A percentile compares a stretch with the other conserved stretches of the same genome.
Evolutionary conservation across 1,139 yeast genomes (phyloP).

Genomic region (Geotrichum fermentans): DNA sequence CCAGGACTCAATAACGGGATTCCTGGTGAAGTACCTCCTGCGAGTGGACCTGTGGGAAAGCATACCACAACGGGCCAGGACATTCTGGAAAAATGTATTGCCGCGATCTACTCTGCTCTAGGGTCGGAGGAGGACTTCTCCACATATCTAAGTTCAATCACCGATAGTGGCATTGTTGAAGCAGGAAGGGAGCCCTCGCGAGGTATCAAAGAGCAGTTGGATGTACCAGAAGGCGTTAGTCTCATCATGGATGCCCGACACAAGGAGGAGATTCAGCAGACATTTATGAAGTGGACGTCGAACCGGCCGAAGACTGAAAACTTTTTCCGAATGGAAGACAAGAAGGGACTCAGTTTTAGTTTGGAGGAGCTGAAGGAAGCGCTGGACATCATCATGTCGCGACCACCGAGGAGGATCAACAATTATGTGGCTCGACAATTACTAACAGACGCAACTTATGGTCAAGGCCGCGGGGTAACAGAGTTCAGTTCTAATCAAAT

Average conservation of each 20-base stretch:
- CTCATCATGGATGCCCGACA: conserved; percentile 18
- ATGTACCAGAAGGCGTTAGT: conserved; percentile 14
- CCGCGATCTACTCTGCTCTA: conserved; percentile 8
- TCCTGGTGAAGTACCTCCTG: not conserved
- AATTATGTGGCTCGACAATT: conserved; percentile 28
- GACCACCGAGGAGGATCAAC: conserved; percentile 31
- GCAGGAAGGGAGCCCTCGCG: conserved; percentile 16
- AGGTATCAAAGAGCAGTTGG: conserved; percentile 14
- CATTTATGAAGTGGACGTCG: conserved; percentile 24
- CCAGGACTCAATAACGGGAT: conserved; percentile 1
- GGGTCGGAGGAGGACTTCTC: conserved; percentile 8
- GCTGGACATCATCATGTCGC: conserved; percentile 25
- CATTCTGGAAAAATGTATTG: conserved; percentile 3
- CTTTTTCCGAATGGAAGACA: conserved; percentile 28
- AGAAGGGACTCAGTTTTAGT: conserved; percentile 25
- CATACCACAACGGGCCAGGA: conserved; percentile 7
- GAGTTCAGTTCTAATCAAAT: conserved; percentile 24
- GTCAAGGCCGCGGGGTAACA: conserved; percentile 28
- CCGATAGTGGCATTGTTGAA: conserved; percentile 7
- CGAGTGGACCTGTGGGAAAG: not conserved
- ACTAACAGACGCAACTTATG: conserved; percentile 27
- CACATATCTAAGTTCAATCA: not conserved
- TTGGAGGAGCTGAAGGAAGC: conserved; percentile 27
- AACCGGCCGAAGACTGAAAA: conserved; percentile 24
- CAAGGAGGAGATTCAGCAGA: conserved; percentile 13